Evolutionary conservation across 2,329 filamentous ascomycete genomes (phyloP).

Genomic region (Xylariaceae sp.): DNA sequence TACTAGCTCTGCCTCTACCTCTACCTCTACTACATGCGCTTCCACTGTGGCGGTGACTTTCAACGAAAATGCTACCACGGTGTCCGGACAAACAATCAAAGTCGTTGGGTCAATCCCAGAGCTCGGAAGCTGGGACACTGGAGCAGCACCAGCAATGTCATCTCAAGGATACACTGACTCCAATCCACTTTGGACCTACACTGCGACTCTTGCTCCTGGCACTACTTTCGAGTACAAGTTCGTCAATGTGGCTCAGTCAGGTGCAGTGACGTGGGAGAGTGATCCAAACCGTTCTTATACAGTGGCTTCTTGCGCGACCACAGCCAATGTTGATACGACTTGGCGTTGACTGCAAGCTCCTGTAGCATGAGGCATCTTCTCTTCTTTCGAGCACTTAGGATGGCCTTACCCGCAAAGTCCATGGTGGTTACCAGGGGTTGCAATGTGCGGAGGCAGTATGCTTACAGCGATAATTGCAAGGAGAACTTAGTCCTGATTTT

Average conservation of each 20-base stretch:
- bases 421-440: no score
- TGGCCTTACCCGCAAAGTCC: no score
- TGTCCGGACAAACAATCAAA: constrained; percentile 48
- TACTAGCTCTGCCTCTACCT: not conserved
- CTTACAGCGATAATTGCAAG: no score
- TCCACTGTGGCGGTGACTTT: constrained; percentile 39
- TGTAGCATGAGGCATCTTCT: no score
- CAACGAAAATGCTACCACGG: constrained; percentile 40
- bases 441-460: no score
- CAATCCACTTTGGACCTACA: constrained; percentile 52
- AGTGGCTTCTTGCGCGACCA: constrained; percentile 24
- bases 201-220: constrained; percentile 49
- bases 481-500: no score
- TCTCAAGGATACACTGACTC: constrained; percentile 50
- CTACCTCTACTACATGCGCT: not conserved
- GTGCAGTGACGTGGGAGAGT: constrained; percentile 54
- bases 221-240: constrained; percentile 58
- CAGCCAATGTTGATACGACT: constrained; percentile 19
- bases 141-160: constrained; percentile 45
- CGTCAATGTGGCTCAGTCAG: constrained; percentile 48
- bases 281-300: constrained; percentile 42
- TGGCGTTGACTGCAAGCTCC: constrained; percentile 22
- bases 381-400: no score
- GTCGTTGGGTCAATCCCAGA: constrained; percentile 38
- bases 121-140: constrained; percentile 50